Base-by-base conservation (phyloP, 2,329 filamentous ascomycete species). In the Trichoderma polysporum region DNA sequence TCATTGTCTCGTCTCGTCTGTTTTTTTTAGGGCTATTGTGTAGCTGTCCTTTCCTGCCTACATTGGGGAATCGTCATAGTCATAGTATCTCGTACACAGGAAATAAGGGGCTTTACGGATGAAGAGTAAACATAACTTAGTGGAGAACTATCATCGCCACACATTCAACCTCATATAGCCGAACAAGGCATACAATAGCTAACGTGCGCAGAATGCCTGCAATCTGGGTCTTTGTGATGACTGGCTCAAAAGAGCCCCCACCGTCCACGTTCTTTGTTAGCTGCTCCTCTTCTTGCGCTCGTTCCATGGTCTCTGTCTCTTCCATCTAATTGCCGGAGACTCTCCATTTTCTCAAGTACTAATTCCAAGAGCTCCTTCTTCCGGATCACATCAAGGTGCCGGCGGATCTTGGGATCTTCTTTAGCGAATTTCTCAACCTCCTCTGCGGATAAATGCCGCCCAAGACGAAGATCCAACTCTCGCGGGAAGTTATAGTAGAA, bases 401-500 rank as follows among this genome's bases (percentile, higher is more conserved):
- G 86, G 69, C 90, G 86, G 69, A 99, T 90, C 79, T 94, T 95
- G 19, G 93, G 91, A 75, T 99, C 96, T 79, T 99, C 95, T 62
- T 92, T 88, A 3, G 95, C 95, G 73, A 99, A 97, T 29, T 87
- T 87, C 76, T 99, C 94, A 5, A 98, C 87, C 74, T 98, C 90
- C 6, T 89, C 88, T 65, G 91, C 88, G 37, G 88, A 87, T 68
- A 97, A 84, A 73, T 93, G 90, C 29, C 93, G 88, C 53, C 94
- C 93, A 12, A 99, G 89, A 37, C 94, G 88, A 68, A 90, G 82
- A 77, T 99, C 95, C 13, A 99, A 86, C 76, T 97, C 93, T 45
- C 95, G 88, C 0, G 95, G 95, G 79, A 99, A 99, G 76, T 95
- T 93, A 80, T 97, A 97, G 81, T 97, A 97, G 77, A 98, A 99